Evolutionary conservation across 2,329 filamentous ascomycete species (phyloP), one percentile per base, ranked within the genome.

Genomic region (Ascochyta pisi): DNA sequence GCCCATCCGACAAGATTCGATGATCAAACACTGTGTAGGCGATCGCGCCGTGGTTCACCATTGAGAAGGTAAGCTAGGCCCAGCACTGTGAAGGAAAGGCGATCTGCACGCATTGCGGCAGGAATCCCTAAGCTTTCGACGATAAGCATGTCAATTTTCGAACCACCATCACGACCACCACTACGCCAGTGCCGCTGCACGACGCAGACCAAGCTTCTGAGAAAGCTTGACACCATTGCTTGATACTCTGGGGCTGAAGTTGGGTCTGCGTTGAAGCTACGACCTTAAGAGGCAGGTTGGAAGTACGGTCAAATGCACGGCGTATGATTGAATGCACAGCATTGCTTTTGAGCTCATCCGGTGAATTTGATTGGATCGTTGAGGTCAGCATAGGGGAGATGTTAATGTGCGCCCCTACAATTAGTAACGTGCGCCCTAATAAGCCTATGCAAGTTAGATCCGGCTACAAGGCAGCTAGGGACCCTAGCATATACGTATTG

Each of bases 201-300:
- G 37, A 49, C 57, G 40, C 48, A 44, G 31, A 60, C 45, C 55
- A 64, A 65, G 60, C 61, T 54, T 61, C 49, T 19, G 38, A 23
- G 40, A 45, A 57, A 56, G 57, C 57, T 64, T 61, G 55, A 56
- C 35, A 26, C n/a, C 24, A 49, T 50, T 59, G 59, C 59, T 61
- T 61, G 52, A 44, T 54, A 57, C 55, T 29, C 4, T 12, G 42
- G 16, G 19, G 37, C 37, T 42, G 42, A 40, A 22, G 29, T 33
- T 19, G 38, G 33, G n/a, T 6, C 9, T 52, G 48, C 39, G 19
- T 48, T 23, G 33, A 45, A 41, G 39, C 48, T 41, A 53, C 13
- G 39, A 26, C 61, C 57, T 12, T 23, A 58, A 60, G 4, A 51
- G 61, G 59, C 57, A 62, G 61, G 61, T 63, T 60, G 9, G 31